Evolutionary conservation across 116 monocot genomes (phyloP), one percentile per base, ranked within the genome.

Genomic region (Trichopus zeylanicus): DNA sequence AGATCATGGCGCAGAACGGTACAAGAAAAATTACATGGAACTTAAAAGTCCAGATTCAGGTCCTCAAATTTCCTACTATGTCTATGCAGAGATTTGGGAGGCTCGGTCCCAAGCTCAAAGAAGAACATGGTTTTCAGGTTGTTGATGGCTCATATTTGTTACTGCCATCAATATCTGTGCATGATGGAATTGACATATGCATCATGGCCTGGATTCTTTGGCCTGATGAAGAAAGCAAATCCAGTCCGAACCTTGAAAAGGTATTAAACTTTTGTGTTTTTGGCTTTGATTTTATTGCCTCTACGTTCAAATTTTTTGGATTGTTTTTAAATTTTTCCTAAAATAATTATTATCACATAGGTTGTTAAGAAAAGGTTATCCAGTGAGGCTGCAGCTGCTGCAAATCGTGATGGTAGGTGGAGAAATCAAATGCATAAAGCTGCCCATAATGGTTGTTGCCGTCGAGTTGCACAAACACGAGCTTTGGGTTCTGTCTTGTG

Each of bases 151-250:
- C 80, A 23, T 81, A 76, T 82, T 29, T 85, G 37, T 53, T 65
- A 47, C 47, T 99, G 39, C 66, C 78, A 60, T 59, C 85, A 53
- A 57, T 99, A 6, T 55, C 23, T 52, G 51, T 91, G 51, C 53
- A 65, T 67, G 67, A 76, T 70, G 91, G 81, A 61, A 67, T 83
- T 46, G 98, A 99, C 57, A 60, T 92, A 21, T 75, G 80, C 62
- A 56, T 99, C 29, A 55, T 70, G 18, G 30, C 80, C 24, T 99
- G 98, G 98, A 80, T 85, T 27, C 92, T 99, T 71, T 99, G 88
- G 88, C 92, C 98, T 61, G 98, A 99, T 63, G 98, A 99, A 63
- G 98, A 99, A 67, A 99, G 92, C 67, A 82, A 73, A 73, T 71
- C 73, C 24, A 46, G 58, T 49, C 88, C 85, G 53, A 91, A 81